phyloP scores from a whole-genome alignment of 495 filamentous ascomycete species.

The Opeltia flavorubescens region DNA sequence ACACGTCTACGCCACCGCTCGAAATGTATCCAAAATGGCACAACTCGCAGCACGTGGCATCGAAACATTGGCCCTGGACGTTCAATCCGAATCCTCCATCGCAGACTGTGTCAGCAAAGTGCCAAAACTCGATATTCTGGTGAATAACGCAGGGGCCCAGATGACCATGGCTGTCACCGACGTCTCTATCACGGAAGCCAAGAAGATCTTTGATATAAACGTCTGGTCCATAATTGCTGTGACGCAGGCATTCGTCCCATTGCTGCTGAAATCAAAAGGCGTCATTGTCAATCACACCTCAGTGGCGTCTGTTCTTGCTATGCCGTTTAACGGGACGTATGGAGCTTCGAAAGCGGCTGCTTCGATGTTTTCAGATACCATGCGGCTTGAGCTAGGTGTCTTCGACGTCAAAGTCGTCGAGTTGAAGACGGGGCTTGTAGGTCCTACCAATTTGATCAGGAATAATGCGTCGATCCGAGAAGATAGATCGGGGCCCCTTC shows the following conservation, averaged over 20 bases:
- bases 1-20: slow-evolving; percentile 26
- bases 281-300: slow-evolving; percentile 42
- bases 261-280: slow-evolving; percentile 37
- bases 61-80: slow-evolving; percentile 13
- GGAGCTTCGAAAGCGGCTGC: slow-evolving; percentile 40
- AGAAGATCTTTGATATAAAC: slow-evolving; percentile 46
- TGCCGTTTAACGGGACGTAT: slow-evolving; percentile 35
- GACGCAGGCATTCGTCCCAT: slow-evolving; percentile 38
- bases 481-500: too few species aligned
- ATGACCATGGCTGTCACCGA: slow-evolving; percentile 40
- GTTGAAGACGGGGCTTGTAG: slow-evolving; percentile 36
- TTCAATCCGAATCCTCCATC: slow-evolving; percentile 26
- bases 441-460: too few species aligned
- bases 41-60: slow-evolving; percentile 12
- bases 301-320: slow-evolving; percentile 29
- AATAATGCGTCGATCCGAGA: too few species aligned
- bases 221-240: slow-evolving; percentile 43
- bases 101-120: slow-evolving; percentile 30
- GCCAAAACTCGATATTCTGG: slow-evolving; percentile 40
- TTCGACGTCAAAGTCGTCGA: slow-evolving; percentile 41
- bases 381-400: slow-evolving; percentile 39
- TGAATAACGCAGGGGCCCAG: slow-evolving; percentile 52
- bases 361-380: slow-evolving; percentile 31
- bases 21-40: slow-evolving; percentile 19
- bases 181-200: slow-evolving; percentile 33